Percentiles rank a stretch among this genome's conserved stretches.
phyloP scores from a whole-genome alignment of 176 grass and related monocot species.

The Triticum urartu region DNA sequence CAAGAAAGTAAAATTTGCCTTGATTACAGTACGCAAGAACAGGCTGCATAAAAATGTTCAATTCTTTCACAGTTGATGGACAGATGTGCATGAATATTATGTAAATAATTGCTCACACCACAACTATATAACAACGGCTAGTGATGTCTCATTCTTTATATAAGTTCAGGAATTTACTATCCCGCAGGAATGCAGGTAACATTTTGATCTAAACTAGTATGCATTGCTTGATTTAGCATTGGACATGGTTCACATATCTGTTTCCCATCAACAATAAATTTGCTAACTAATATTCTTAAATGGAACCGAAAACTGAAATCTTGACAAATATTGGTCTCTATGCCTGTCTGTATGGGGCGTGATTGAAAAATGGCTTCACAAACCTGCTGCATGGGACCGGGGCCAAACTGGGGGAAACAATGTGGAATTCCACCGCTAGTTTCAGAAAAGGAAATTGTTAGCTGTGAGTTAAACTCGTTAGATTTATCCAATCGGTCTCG shows the following conservation, averaged over 20 bases:
- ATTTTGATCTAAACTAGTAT: conserved; percentile 8
- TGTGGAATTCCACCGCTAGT: conserved; percentile 96
- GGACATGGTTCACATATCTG: conserved; percentile 11
- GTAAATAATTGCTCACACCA: background rate
- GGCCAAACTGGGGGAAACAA: conserved; percentile 98
- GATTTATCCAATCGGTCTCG: conserved; percentile 18
- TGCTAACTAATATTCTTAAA: background rate
- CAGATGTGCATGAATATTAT: conserved; percentile 6
- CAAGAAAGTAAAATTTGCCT: background rate
- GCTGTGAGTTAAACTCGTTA: conserved; percentile 12
- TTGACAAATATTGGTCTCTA: background rate
- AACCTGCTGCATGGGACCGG: conserved; percentile 90
- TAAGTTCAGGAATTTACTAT: background rate
- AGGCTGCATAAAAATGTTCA: background rate
- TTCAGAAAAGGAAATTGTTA: conserved; percentile 37
- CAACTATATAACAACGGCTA: background rate
- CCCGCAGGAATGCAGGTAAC: background rate
- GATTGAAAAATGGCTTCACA: conserved; percentile 22
- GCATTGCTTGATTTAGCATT: conserved; percentile 6
- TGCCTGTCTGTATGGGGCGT: background rate
- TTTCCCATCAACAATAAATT: background rate
- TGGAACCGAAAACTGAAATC: background rate
- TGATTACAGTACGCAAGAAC: background rate
- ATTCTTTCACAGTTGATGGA: background rate
- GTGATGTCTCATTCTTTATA: background rate